Conservation (phyloP, 2,329 filamentous ascomycete species). For the Hortaea werneckii region DNA sequence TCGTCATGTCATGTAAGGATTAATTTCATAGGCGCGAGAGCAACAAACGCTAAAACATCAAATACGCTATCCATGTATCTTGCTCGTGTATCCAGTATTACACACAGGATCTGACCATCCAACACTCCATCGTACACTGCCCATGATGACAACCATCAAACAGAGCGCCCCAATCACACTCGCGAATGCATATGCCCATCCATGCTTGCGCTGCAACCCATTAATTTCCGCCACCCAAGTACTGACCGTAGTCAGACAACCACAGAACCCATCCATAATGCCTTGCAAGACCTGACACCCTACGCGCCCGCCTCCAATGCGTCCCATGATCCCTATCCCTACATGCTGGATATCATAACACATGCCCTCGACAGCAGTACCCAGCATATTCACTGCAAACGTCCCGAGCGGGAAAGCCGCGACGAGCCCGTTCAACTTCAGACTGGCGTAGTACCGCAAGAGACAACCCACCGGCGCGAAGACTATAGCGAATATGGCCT, state of each 20-base stretch:
- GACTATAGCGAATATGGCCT: slow-evolving; percentile 64
- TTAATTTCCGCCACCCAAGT: slow-evolving; percentile 40
- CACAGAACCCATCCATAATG: slow-evolving; percentile 40
- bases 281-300: slow-evolving; percentile 39
- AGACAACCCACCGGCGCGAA: slow-evolving; percentile 77
- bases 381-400: slow-evolving; percentile 69
- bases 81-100: slow-evolving; percentile 22
- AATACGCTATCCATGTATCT: slow-evolving; percentile 14
- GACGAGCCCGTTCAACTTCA: slow-evolving; percentile 58
- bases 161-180: slow-evolving; percentile 53
- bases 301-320: slow-evolving; percentile 29
- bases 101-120: slow-evolving; percentile 31
- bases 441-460: slow-evolving; percentile 60
- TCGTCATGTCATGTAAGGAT: too few species aligned
- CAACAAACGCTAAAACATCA: too few species aligned
- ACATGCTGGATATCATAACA: slow-evolving; percentile 69
- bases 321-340: slow-evolving; percentile 23
- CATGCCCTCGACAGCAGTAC: slow-evolving; percentile 65
- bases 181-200: slow-evolving; percentile 57
- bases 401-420: slow-evolving; percentile 74
- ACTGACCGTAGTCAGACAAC: slow-evolving; percentile 37
- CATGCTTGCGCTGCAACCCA: slow-evolving; percentile 35
- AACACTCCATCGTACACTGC: slow-evolving; percentile 59
- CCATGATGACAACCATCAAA: slow-evolving; percentile 61
- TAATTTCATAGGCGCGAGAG: too few species aligned